Base-by-base conservation (phyloP, 1,139 yeast genomes). In the Eremothecium cymbalariae region DNA sequence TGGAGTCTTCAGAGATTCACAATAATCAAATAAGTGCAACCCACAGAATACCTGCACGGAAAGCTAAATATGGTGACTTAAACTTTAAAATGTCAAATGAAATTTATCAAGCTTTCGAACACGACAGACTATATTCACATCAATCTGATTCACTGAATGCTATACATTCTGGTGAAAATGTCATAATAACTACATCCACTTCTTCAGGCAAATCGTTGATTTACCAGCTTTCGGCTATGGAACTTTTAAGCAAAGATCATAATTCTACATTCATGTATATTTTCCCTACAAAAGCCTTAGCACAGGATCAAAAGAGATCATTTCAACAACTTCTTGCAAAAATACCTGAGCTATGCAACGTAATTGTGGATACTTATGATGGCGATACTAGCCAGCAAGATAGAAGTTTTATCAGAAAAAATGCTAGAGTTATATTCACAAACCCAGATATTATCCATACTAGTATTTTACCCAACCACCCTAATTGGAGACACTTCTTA, bases 261-360 rank as follows among this genome's bases (percentile, higher is more conserved):
- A 67, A 72, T 5, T 60, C 82, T 1, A 82, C 95, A 0, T 85
- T 95, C 3, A 67, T 93, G 63, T 85, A 83, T 48, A 77, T 90
- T 6, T 90, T 90, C 50, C 98, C 99, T 1, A 90, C 99, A 0
- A 90, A 90, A 51, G 98, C 99, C 0, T 64, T 90, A 31, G 97
- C 98, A 0, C 98, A 90, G 53, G 98, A 90, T 62, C 99, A 90
- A 58, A 79, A 78, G 49, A 65, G 95, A 33, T 78, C 94, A 9
- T 64, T 93, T 36, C 67, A 69, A 34, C 73, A 70, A 20, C 62
- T 86, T n/a, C 62, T 84, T 18, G 62, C 78, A 28, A 68, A 68
- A 1, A 39, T 60, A 2, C 55, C 63, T 24, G 38, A 58, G 11
- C 38, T 63, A 4, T 32, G 47, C 2, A 43, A 44, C 23, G 34